Conservation (phyloP, 176 grass and related monocot species). For the Oropetium thomaeum region DNA sequence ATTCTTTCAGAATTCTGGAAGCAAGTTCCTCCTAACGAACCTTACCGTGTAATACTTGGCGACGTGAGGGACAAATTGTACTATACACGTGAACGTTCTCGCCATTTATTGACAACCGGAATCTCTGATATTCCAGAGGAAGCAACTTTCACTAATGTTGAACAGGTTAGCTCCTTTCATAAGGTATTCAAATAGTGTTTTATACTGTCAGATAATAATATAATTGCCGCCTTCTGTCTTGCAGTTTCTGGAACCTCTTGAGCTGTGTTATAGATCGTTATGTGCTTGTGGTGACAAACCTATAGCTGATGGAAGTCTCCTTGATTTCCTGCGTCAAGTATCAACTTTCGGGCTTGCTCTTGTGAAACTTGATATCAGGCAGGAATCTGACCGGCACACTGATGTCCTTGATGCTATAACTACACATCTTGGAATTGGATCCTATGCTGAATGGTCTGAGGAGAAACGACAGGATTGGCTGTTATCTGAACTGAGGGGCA, state of each 20-base stretch:
- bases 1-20: constrained; percentile 90
- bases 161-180: constrained; percentile 57
- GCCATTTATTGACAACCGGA: constrained; percentile 76
- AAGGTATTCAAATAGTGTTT: background rate
- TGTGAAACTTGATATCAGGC: constrained; percentile 96
- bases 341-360: constrained; percentile 95
- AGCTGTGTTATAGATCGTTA: constrained; percentile 91
- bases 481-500: constrained; percentile 77
- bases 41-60: constrained; percentile 95
- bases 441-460: constrained; percentile 91
- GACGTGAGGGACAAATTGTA: constrained; percentile 98
- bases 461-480: constrained; percentile 96
- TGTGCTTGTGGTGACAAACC: constrained; percentile 88
- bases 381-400: constrained; percentile 98
- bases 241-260: constrained; percentile 93
- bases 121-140: constrained; percentile 69
- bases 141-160: constrained; percentile 66
- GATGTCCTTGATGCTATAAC: constrained; percentile 95
- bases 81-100: constrained; percentile 74
- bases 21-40: constrained; percentile 84
- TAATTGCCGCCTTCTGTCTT: constrained; percentile 18
- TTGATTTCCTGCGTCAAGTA: constrained; percentile 97
- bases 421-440: constrained; percentile 81
- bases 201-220: background rate
- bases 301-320: constrained; percentile 95